Evolutionary conservation across 345 rosid species (phyloP), one percentile per base, ranked within the genome.

Genomic region (Schrenkiella parvula): DNA sequence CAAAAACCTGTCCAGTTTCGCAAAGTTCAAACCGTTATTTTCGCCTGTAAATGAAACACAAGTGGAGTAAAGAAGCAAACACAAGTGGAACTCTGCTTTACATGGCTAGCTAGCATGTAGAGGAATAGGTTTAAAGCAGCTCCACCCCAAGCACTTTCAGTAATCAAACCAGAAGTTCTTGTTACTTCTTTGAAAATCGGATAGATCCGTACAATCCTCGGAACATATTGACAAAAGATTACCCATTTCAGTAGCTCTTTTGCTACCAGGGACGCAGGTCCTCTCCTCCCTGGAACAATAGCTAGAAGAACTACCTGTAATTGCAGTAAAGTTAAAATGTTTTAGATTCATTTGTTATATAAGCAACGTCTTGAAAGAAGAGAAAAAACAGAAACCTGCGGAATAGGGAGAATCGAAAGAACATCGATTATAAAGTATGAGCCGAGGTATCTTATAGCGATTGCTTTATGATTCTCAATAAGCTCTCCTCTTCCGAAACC

Each of bases 401-500:
- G 82, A 29, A 79, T 57, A 44, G 82, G 82, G 5, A 79, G 79
- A 61, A 79, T 66, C 18, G 79, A 66, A 64, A 79, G 82, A 70
- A 75, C 9, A 68, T 79, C 82, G 13, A 79, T 70, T 11, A 75
- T 14, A 29, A 79, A 79, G 46, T 70, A 74, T 0, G 80, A 64
- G 17, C 25, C 0, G 43, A 79, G 72, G 66, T 79, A 79, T 79
- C 77, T 75, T 11, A 48, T 8, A 44, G 82, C 82, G 11, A 79
- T 79, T 1, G 14, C 10, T 38, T 25, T 69, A 32, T 10, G 39
- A 44, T 61, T 59, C 35, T 66, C 60, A 35, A 28, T 39, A 56
- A 79, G 64, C 70, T 79, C 82, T 55, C 82, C 82, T 68, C 82
- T 75, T 22, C 82, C 82, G 15, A 79, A 75, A 14, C 74, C 79